Evolutionary conservation across 495 filamentous ascomycete genomes (phyloP).

Genomic region (Pseudomonodictys pantanalensis): DNA sequence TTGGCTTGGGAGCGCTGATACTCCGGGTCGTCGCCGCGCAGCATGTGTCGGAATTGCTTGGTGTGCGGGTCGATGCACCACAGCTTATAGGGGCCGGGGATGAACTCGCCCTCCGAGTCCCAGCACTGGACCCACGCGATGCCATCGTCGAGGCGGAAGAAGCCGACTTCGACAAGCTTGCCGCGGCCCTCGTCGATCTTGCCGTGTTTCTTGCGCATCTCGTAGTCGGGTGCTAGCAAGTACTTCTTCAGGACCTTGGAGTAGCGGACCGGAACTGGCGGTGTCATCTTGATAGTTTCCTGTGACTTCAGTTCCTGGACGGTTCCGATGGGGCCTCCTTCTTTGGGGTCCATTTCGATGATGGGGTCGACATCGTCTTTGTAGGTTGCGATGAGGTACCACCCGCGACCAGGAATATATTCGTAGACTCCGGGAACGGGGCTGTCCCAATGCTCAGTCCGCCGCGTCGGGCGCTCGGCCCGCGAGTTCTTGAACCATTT

Average conservation of each 20-base stretch:
- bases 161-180: conserved; percentile 13
- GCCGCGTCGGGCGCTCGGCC: conserved; percentile 19
- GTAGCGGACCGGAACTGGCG: conserved; percentile 31
- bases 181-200: conserved; percentile 10
- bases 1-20: conserved; percentile 15
- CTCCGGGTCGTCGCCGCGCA: conserved; percentile 33
- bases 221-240: conserved; percentile 34
- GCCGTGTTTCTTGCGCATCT: conserved; percentile 31
- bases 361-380: background rate
- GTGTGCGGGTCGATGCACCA: conserved; percentile 28
- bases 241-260: conserved; percentile 32
- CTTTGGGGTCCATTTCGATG: background rate
- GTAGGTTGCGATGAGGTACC: conserved; percentile 35
- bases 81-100: conserved; percentile 35
- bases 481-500: conserved; percentile 33
- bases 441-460: conserved; percentile 35
- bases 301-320: background rate
- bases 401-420: conserved; percentile 38
- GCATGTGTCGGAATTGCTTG: conserved; percentile 31
- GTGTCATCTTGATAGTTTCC: conserved; percentile 12
- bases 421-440: conserved; percentile 36
- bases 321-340: background rate
- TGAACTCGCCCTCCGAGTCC: conserved; percentile 34
- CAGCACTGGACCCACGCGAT: conserved; percentile 34
- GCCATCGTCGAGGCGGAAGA: conserved; percentile 38